Base-by-base conservation (phyloP, 306 rosid genomes). In the Boehmeria nivea region DNA sequence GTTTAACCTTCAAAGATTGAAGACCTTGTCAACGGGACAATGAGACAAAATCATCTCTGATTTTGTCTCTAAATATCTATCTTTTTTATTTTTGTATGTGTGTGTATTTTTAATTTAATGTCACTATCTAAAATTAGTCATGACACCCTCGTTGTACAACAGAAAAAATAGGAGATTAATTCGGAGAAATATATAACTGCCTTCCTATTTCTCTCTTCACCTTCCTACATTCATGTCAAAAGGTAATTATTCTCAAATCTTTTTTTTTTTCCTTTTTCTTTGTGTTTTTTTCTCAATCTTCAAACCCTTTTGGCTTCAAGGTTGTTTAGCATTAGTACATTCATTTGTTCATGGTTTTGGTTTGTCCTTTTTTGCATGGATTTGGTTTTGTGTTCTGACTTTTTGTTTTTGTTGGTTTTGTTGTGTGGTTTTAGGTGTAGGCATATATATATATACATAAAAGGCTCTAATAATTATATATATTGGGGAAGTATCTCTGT, bases 401-500 rank as follows among this genome's bases (percentile, higher is more conserved):
- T 54, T 43, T n/a, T n/a, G n/a, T n/a, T 23, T 26, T 44, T 39
- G n/a, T 51, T 46, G 37, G 8, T 12, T 46, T 13, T 43, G 51
- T 11, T 54, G 27, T 51, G 19, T 19, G 59, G 51, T 65, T 21
- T 15, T 13, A 51, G 54, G 64, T 47, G 54, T 62, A 55, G 63
- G 45, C 49, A 12, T 59, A 34, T 39, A 20, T 38, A 13, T 34
- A 28, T 26, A 43, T 22, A 21, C 51, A 45, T 45, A 31, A 31
- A 66, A 64, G 65, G 72, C 65, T 40, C 36, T 45, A 64, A 47
- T 66, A 31, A 10, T 4, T 6, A 10, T 31, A 10, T 31, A 31
- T 31, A 31, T 6, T 31, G 36, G 36, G 67, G 38, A 63, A 69
- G 66, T 71, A 56, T 66, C 16, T 67, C 3, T 72, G 67, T 54